Base-by-base conservation (phyloP, 805 yeast species). In the Cyberlindnera meyerae region DNA sequence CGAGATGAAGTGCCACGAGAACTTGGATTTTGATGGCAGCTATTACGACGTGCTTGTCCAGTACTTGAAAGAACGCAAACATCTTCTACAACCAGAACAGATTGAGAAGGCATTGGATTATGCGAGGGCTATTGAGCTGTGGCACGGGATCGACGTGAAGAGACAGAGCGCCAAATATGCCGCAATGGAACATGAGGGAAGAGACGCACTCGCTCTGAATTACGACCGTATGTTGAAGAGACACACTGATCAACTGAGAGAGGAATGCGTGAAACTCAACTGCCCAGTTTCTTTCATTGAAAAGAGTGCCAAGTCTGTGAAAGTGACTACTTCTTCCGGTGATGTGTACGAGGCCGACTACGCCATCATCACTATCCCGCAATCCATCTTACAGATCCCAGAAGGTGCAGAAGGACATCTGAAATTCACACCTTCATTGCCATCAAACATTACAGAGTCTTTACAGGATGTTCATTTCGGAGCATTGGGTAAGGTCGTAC, bases 91-190 rank as follows among this genome's bases (percentile, higher is more conserved):
- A 0, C 52, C 58, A 22, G 70, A 61, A 3, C 90, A 81, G 49
- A 65, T 64, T 11, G 47, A 51, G n/a, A 69, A 65, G 46, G 71
- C 75, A 5, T 71, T 75, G 2, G 75, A 77, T 42, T 52, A 73
- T 36, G 54, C 71, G 12, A 65, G 95, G 47, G 65, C 66, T 35
- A 36, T 76, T 33, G 96, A 88, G 57, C 62, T 82, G 18, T 87
- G 94, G 90, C 82, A 78, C 55, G 96, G 95, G 1, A 65, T 81
- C 21, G 69, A 80, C 18, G 77, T 87, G 78, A 72, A 71, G 15
- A 57, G 60, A 15, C 67, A 82, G 52, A 82, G 94, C 48, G 79
- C 82, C 3, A 80, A 79, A 47, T 80, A 73, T 51, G 70, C 87
- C 1, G 58, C 71, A n/a, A 72, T 80, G 57, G 85, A 76, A 40